Evolutionary conservation across 495 filamentous ascomycete genomes (phyloP).

Genomic region (Tuber melanosporum): DNA sequence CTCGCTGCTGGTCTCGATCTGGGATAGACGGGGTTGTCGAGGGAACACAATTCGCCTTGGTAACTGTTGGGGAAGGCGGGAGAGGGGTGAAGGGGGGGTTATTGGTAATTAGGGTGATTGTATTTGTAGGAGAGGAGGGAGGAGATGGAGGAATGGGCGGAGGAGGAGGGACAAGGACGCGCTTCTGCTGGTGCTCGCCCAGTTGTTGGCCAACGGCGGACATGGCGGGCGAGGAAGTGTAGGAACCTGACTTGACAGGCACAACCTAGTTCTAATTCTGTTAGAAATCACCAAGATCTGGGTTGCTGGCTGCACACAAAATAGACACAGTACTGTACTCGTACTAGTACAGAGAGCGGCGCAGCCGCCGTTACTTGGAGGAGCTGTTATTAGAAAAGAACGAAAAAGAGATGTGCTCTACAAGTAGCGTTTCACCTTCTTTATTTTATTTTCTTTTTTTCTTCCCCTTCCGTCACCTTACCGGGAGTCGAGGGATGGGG

Average conservation of each 20-base stretch:
- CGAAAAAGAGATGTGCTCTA: conserved; percentile 11
- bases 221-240: not conserved
- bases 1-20: conserved; percentile 26
- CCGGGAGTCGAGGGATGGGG: conserved; percentile 6
- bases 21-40: conserved; percentile 29
- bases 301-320: not conserved
- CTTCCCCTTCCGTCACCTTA: conserved; percentile 5
- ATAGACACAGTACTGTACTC: not conserved
- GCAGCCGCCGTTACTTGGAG: not conserved
- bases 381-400: conserved; percentile 15
- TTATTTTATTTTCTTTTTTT: conserved; percentile 5
- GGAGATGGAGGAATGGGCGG: conserved; percentile 24
- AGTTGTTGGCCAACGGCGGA: not conserved
- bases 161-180: conserved; percentile 18
- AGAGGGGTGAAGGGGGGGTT: conserved; percentile 3
- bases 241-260: not conserved
- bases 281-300: not conserved
- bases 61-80: conserved; percentile 14
- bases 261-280: not conserved
- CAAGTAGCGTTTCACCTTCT: conserved; percentile 10
- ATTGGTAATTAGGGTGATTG: conserved; percentile 9
- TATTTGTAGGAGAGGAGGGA: conserved; percentile 6
- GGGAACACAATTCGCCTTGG: conserved; percentile 16
- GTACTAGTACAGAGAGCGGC: not conserved
- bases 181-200: conserved; percentile 14